A percentile compares a stretch with the other conserved stretches of the same genome.
Evolutionary conservation across 495 filamentous ascomycete genomes (phyloP).

Genomic region (Annulohypoxylon moriforme): DNA sequence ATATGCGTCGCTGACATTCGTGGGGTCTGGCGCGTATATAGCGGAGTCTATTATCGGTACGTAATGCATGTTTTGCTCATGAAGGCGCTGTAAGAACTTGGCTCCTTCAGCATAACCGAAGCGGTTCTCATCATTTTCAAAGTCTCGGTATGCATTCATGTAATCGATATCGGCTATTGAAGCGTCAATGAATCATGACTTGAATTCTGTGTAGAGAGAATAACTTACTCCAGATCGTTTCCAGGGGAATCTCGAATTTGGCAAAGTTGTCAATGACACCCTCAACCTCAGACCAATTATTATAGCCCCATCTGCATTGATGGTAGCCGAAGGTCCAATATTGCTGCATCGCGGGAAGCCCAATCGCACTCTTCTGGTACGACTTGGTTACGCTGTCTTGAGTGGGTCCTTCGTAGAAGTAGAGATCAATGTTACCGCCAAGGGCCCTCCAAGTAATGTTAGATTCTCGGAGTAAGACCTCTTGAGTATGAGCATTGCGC

Average conservation of each 20-base stretch:
- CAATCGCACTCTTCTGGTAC: constrained; percentile 76
- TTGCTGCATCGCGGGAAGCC: constrained; percentile 82
- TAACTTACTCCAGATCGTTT: constrained; percentile 75
- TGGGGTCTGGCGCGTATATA: constrained; percentile 80
- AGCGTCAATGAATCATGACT: constrained; percentile 55
- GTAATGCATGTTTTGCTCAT: constrained; percentile 75
- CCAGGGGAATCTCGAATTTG: constrained; percentile 77
- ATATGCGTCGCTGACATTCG: constrained; percentile 77
- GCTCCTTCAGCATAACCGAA: constrained; percentile 73
- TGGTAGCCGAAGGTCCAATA: constrained; percentile 92
- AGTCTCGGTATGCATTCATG: constrained; percentile 75
- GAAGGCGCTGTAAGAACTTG: constrained; percentile 73
- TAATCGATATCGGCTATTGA: constrained; percentile 85
- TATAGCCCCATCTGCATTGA: constrained; percentile 86
- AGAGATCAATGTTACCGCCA: constrained; percentile 84
- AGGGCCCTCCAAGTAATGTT: constrained; percentile 84
- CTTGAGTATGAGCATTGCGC: constrained; percentile 81
- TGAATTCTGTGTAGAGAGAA: not conserved
- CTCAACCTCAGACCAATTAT: constrained; percentile 77
- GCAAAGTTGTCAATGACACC: constrained; percentile 83
- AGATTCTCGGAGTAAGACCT: constrained; percentile 71
- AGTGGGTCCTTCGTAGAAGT: constrained; percentile 80
- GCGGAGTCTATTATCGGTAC: constrained; percentile 89
- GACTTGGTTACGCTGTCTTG: constrained; percentile 76
- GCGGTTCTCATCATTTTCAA: constrained; percentile 76